Percentiles rank a stretch among this genome's conserved stretches.
Evolutionary conservation across 2,329 filamentous ascomycete species (phyloP).

Genomic region (Chrysosporium queenslandicum): DNA sequence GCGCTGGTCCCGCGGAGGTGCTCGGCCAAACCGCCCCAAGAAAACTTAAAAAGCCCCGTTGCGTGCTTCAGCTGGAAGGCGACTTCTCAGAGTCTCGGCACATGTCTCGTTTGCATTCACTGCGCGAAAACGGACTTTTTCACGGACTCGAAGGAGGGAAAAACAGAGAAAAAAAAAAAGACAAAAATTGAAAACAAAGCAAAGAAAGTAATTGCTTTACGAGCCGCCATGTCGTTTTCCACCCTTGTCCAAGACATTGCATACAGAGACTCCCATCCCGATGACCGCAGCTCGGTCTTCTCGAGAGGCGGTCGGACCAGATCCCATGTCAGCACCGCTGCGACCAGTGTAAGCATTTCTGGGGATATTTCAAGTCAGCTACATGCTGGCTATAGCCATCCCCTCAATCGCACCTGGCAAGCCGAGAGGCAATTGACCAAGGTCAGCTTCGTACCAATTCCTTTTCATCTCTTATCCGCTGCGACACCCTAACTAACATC

Average conservation of each 20-base stretch:
- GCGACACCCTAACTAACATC: conserved; percentile 2
- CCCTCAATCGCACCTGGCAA: conserved; percentile 70
- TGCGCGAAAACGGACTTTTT: too few species aligned
- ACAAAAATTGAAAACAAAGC: not conserved
- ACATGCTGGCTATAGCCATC: conserved; percentile 73
- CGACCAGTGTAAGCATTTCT: conserved; percentile 44
- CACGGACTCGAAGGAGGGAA: not conserved
- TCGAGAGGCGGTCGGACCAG: conserved; percentile 29
- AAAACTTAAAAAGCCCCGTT: not conserved
- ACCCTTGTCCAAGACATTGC: conserved; percentile 42
- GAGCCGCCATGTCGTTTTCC: conserved; percentile 40
- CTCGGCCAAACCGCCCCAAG: not conserved
- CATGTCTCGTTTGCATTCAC: too few species aligned
- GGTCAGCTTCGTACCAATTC: conserved; percentile 39
- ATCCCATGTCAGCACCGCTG: conserved; percentile 37
- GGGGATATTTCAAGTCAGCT: conserved; percentile 71
- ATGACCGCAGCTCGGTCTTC: conserved; percentile 36
- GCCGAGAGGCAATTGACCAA: conserved; percentile 77
- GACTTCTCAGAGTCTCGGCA: too few species aligned
- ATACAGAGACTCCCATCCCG: conserved; percentile 34
- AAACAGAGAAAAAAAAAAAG: not conserved
- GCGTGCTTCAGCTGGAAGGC: not conserved
- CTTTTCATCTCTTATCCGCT: not conserved
- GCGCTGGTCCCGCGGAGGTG: not conserved
- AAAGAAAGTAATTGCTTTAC: not conserved